Conservation (phyloP, 2,329 filamentous ascomycete species). For the Cryphonectria radicalis region DNA sequence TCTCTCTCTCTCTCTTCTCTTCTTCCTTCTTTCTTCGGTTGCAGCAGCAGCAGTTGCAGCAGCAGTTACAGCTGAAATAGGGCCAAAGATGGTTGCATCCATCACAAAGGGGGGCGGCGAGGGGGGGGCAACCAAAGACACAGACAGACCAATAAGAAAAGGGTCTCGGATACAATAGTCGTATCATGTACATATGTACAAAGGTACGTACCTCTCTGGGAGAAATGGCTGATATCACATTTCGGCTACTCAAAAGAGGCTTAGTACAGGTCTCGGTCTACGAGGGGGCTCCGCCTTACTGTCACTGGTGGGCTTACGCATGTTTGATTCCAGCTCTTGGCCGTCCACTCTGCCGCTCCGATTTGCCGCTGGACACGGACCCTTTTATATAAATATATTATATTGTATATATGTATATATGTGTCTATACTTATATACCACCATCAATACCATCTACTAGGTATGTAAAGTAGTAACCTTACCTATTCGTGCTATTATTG, state of each 20-base stretch:
- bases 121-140: background rate
- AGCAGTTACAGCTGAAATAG: background rate
- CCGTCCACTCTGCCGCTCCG: background rate
- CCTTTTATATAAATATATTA: background rate
- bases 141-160: background rate
- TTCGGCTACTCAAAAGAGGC: background rate
- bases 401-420: background rate
- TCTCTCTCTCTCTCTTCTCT: background rate
- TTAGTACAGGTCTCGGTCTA: background rate
- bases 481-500: too few species aligned
- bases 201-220: background rate
- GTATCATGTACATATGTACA: background rate
- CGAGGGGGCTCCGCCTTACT: background rate
- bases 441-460: too few species aligned
- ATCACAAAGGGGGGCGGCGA: background rate
- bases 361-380: background rate
- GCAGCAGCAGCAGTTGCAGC: background rate
- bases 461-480: too few species aligned
- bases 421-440: background rate
- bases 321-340: background rate
- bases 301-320: constrained; percentile 5
- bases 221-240: background rate
- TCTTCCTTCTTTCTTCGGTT: background rate
- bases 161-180: background rate
- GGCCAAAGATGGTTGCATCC: background rate